Evolutionary conservation across 2,329 filamentous ascomycete species (phyloP).

Genomic region (Fusarium equiseti): DNA sequence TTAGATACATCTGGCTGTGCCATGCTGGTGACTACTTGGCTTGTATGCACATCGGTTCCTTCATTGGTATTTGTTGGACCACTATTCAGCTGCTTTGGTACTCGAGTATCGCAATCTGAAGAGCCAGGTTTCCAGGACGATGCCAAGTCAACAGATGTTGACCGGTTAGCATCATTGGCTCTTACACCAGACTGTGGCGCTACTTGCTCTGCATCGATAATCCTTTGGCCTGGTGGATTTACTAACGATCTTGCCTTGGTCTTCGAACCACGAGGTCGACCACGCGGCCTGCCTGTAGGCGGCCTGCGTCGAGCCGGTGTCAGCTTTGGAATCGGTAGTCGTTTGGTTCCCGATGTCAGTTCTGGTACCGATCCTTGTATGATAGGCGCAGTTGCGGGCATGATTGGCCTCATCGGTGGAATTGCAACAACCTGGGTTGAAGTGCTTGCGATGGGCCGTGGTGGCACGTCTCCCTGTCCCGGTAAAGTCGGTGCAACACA

Average conservation of each 20-base stretch:
- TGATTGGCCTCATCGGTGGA: neutral
- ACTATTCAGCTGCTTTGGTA: neutral
- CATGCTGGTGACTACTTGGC: neutral
- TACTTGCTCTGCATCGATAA: constrained; percentile 42
- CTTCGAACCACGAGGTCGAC: constrained; percentile 62
- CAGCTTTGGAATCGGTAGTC: constrained; percentile 10
- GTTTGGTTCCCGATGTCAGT: too few relatives aligned
- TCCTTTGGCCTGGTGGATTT: constrained; percentile 10
- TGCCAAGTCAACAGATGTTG: neutral
- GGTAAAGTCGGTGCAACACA: neutral
- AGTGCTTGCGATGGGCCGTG: neutral
- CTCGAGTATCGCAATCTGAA: constrained; percentile 21
- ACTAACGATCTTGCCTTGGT: constrained; percentile 54
- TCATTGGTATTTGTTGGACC: neutral
- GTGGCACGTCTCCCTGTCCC: neutral
- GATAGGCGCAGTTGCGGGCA: neutral
- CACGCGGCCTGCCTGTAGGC: constrained; percentile 49
- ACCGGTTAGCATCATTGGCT: constrained; percentile 2
- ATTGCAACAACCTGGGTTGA: neutral
- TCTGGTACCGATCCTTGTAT: neutral
- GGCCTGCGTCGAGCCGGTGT: constrained; percentile 23
- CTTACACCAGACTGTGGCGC: constrained; percentile 42
- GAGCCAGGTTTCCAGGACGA: constrained; percentile 3
- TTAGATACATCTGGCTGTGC: neutral
- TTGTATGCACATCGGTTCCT: neutral